Evolutionary conservation across 78 protist species (phyloP).

Genomic region (slime mould (Dictyostelium discoideum)): DNA sequence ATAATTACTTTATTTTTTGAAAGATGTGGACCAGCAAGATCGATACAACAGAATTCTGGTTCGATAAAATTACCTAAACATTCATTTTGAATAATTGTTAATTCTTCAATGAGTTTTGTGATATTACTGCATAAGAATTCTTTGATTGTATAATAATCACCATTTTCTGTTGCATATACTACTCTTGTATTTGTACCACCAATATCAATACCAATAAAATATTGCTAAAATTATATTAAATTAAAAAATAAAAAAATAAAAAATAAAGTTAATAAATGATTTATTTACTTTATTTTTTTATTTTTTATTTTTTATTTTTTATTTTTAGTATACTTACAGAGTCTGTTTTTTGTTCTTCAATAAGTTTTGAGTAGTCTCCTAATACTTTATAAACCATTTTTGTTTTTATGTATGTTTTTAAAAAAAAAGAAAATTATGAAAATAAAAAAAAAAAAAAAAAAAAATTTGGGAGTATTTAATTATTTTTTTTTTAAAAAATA

Average conservation of each 20-base stretch:
- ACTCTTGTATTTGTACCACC: conserved; percentile 85
- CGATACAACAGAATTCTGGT: not conserved
- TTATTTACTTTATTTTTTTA: not conserved
- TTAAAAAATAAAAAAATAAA: not conserved
- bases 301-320: too few relatives aligned
- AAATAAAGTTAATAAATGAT: not conserved
- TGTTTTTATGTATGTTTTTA: not conserved
- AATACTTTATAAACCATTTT: conserved; percentile 10
- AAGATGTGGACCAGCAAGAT: conserved; percentile 34
- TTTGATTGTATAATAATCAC: conserved; percentile 9
- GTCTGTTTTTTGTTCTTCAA: not conserved
- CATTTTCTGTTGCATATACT: conserved; percentile 14
- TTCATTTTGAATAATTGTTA: not conserved
- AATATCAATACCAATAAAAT: conserved; percentile 78
- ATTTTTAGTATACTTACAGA: not conserved
- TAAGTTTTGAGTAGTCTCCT: not conserved
- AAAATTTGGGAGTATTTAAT: too few relatives aligned
- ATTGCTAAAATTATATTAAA: not conserved
- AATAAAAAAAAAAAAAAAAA: too few relatives aligned
- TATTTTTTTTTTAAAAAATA: too few relatives aligned
- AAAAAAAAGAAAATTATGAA: not conserved
- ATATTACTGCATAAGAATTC: conserved; percentile 14
- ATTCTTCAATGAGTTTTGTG: not conserved
- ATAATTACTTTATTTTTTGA: not conserved
- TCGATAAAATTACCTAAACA: not conserved